Evolutionary conservation across 345 rosid species (phyloP).

Genomic region (Gossypium mustelinum): DNA sequence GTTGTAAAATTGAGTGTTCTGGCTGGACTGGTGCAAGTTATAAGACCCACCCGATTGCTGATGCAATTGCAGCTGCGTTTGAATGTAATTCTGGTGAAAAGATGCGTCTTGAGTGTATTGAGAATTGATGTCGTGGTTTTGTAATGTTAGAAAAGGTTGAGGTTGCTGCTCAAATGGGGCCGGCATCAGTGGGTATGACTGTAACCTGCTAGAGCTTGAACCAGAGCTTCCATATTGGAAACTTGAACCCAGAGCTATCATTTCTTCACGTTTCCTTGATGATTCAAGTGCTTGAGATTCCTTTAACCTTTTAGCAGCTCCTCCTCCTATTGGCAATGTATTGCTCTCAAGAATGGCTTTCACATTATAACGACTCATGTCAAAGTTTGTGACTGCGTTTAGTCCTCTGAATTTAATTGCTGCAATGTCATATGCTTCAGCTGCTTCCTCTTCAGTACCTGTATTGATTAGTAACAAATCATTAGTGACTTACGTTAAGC

Average conservation of each 20-base stretch:
- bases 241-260: conserved; percentile 72
- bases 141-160: conserved; percentile 56
- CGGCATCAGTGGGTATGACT: conserved; percentile 58
- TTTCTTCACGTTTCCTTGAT: conserved; percentile 76
- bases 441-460: conserved; percentile 88
- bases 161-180: conserved; percentile 51
- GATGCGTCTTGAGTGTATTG: conserved; percentile 53
- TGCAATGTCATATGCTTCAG: conserved; percentile 98
- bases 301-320: conserved; percentile 89
- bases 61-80: conserved; percentile 66
- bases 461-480: not conserved
- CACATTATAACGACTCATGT: conserved; percentile 91
- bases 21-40: conserved; percentile 42
- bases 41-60: conserved; percentile 27
- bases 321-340: conserved; percentile 92
- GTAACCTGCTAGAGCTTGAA: conserved; percentile 47
- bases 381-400: conserved; percentile 92
- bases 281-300: conserved; percentile 97
- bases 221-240: conserved; percentile 52
- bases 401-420: conserved; percentile 93
- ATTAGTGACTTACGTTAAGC: not conserved
- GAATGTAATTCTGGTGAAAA: conserved; percentile 59
- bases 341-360: conserved; percentile 93
- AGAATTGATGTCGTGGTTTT: conserved; percentile 59
- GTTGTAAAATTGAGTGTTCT: conserved; percentile 56